These are phyloP conservation scores for Dillenia suffruticosa DNA, from an alignment of 164 flowering plant genomes.

Conservation along the genomic window DNA sequence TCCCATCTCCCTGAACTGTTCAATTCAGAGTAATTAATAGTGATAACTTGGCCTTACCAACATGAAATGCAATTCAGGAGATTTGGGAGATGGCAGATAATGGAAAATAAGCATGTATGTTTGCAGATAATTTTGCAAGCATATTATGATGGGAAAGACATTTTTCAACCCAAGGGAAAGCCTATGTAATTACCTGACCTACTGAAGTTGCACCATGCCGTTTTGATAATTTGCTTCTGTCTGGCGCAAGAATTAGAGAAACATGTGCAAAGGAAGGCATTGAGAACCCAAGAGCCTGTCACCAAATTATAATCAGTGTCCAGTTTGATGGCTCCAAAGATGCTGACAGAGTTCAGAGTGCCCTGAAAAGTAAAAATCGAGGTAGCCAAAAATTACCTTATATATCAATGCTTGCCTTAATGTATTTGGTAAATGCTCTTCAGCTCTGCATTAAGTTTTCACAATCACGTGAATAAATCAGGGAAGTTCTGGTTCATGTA, in stretches of 20 bases:
- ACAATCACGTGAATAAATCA: not conserved
- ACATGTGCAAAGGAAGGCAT: constrained; percentile 98
- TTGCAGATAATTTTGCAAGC: too few relatives aligned
- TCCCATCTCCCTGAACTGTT: constrained; percentile 95
- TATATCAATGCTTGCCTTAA: constrained; percentile 90
- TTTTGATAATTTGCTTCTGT: constrained; percentile 91
- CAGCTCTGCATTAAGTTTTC: constrained; percentile 63
- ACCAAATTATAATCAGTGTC: not conserved
- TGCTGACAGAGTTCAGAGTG: not conserved
- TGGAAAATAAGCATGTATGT: too few relatives aligned
- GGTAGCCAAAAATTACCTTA: constrained; percentile 39
- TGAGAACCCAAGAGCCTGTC: constrained; percentile 83
- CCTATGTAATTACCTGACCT: constrained; percentile 62
- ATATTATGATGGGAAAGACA: too few relatives aligned
- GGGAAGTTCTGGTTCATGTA: not conserved
- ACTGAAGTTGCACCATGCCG: constrained; percentile 98
- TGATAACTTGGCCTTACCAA: too few relatives aligned
- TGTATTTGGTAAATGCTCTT: constrained; percentile 93
- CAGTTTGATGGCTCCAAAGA: not conserved
- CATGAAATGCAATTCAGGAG: too few relatives aligned
- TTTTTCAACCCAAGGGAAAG: too few relatives aligned
- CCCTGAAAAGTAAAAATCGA: constrained; percentile 1
- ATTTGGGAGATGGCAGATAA: too few relatives aligned
- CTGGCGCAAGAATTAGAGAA: constrained; percentile 96
- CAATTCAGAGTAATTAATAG: not conserved